Conservation (phyloP, 768 basidiomycete genomes). For the Boletus edulis region DNA sequence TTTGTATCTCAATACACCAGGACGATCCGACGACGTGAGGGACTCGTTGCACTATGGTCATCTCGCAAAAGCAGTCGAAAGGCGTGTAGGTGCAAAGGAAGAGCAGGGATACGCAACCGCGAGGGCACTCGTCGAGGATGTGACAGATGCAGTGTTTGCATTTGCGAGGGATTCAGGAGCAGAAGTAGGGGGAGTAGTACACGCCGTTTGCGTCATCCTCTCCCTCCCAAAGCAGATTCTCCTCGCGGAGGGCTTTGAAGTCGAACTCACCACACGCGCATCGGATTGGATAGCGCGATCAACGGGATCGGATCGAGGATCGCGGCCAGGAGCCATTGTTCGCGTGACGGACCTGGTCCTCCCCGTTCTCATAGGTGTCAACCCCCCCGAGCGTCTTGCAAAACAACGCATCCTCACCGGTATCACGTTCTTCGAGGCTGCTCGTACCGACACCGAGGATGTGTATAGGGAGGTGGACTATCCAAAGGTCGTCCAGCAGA, state of each 20-base stretch:
- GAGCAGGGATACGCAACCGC: constrained; percentile 26
- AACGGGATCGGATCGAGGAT: neutral
- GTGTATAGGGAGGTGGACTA: constrained; percentile 31
- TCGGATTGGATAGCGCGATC: neutral
- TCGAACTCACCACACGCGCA: constrained; percentile 35
- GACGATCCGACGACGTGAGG: constrained; percentile 47
- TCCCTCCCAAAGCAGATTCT: constrained; percentile 51
- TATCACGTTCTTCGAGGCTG: constrained; percentile 41
- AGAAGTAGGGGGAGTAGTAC: neutral
- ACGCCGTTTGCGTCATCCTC: constrained; percentile 41
- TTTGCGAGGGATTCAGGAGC: constrained; percentile 22
- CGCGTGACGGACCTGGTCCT: constrained; percentile 46
- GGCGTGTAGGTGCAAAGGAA: constrained; percentile 18
- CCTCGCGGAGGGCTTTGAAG: constrained; percentile 42
- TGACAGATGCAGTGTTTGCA: constrained; percentile 36
- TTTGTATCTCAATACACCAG: constrained; percentile 44
- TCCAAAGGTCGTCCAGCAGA: constrained; percentile 31
- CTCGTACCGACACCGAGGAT: constrained; percentile 6
- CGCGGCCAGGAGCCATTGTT: constrained; percentile 27
- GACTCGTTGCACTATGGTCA: constrained; percentile 67
- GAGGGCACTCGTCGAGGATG: constrained; percentile 34
- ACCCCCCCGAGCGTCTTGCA: constrained; percentile 62
- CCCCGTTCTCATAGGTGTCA: constrained; percentile 65
- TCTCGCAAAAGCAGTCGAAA: constrained; percentile 48
- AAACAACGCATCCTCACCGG: constrained; percentile 63